Evolutionary conservation across 176 grass and related monocot genomes (phyloP), one percentile per base, ranked within the genome.

Genomic region (Paspalum notatum): DNA sequence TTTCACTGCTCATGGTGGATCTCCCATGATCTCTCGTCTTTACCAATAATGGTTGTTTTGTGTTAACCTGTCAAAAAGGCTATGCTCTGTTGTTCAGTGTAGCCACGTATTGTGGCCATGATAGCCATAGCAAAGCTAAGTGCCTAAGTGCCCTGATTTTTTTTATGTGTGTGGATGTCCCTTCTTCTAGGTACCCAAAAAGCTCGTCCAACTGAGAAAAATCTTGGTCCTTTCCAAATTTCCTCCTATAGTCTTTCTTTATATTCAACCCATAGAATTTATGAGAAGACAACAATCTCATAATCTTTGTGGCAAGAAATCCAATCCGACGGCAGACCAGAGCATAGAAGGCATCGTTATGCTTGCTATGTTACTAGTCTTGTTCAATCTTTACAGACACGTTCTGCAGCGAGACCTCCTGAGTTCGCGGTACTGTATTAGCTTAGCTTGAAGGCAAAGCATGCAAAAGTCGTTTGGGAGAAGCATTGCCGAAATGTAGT

Each of bases 1-100:
- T 49, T 79, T 59, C 80, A 66, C 68, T 66, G 57, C 66, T 78
- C 6, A 15, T 69, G 4, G 57, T 79, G 66, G 78, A 87, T 76
- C 54, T 46, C 55, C 55, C 54, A 21, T 26, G 13, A 72, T 77
- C 75, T 52, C 40, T 32, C 32, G 32, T 26, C 40, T 78, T 50
- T 50, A 32, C 10, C n/a, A 15, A 1, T 26, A 15, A 2, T 32
- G 32, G 32, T 32, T 42, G 21, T 79, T 37, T 63, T 53, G 57
- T 45, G 2, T 21, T 57, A 18, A 57, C 20, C 18, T 0, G n/a
- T 6, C 20, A 7, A 67, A 45, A 21, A 12, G 18, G 5, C 21
- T 12, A 68, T 45, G 11, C 13, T 67, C 38, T 46, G 18, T 14
- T 25, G 66, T 59, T 61, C 8, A 52, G 20, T 11, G 20, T 46